phyloP scores from a whole-genome alignment of 768 basidiomycete genomes.

The Rubroboletus pulcherrimus region DNA sequence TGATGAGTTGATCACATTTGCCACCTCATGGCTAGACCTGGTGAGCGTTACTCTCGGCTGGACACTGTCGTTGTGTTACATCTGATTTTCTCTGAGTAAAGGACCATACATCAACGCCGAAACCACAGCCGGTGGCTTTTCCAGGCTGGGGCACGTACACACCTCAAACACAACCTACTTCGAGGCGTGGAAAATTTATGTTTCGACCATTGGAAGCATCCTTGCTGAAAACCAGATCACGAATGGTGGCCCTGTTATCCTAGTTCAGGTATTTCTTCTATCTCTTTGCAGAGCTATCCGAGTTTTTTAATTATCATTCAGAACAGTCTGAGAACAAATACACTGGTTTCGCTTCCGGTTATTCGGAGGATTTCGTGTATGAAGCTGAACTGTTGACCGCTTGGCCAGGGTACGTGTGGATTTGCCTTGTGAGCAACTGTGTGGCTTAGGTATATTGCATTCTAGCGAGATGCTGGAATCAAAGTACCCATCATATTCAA shows the following conservation, averaged over 20 bases:
- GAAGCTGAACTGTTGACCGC: slow-evolving; percentile 33
- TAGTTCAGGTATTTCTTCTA: slow-evolving; percentile 21
- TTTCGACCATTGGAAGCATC: slow-evolving; percentile 46
- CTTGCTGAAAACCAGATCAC: slow-evolving; percentile 55
- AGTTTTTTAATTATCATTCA: background rate
- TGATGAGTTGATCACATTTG: background rate
- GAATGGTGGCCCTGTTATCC: slow-evolving; percentile 54
- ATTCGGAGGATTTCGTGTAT: slow-evolving; percentile 43
- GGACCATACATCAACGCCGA: slow-evolving; percentile 30
- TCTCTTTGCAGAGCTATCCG: slow-evolving; percentile 29
- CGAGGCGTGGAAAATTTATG: slow-evolving; percentile 53
- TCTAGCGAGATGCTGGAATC: slow-evolving; percentile 40
- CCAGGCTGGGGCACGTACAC: slow-evolving; percentile 59
- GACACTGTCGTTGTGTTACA: background rate
- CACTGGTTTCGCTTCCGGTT: slow-evolving; percentile 33
- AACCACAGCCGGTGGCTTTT: slow-evolving; percentile 40
- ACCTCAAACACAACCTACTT: slow-evolving; percentile 45
- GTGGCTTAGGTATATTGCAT: slow-evolving; percentile 3
- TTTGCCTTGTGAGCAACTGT: background rate
- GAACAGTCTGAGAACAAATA: slow-evolving; percentile 54
- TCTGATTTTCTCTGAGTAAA: slow-evolving; percentile 1
- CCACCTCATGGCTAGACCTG: slow-evolving; percentile 28
- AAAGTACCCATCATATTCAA: slow-evolving; percentile 47
- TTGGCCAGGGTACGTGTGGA: slow-evolving; percentile 18
- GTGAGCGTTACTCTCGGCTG: slow-evolving; percentile 3